Conservation (phyloP, 768 basidiomycete genomes). For the Epithele typhae region DNA sequence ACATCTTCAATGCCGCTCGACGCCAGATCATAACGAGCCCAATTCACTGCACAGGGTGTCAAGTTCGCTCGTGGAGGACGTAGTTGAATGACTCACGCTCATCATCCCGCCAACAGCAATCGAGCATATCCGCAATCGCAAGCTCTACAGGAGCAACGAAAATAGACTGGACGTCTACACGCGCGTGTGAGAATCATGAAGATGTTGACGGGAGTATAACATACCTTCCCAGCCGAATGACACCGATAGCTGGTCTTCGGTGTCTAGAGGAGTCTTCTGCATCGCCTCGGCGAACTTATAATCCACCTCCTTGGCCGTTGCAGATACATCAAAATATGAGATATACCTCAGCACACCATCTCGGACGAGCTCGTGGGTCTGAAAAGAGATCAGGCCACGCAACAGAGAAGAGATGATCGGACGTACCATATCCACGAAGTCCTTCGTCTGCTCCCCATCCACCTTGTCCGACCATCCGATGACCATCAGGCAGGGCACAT, state of each 20-base stretch:
- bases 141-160: conserved; percentile 18
- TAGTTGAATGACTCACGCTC: conserved; percentile 10
- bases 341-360: conserved; percentile 38
- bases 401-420: neutral
- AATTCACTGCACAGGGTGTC: conserved; percentile 17
- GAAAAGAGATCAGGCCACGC: neutral
- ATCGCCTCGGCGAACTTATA: conserved; percentile 44
- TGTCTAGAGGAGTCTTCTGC: conserved; percentile 43
- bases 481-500: conserved; percentile 56
- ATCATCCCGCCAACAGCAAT: conserved; percentile 22
- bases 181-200: too few species aligned
- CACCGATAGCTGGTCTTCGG: conserved; percentile 52
- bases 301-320: conserved; percentile 54
- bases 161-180: conserved; percentile 15
- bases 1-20: conserved; percentile 5
- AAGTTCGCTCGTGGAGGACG: neutral
- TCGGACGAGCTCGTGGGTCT: conserved; percentile 49
- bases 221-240: conserved; percentile 44
- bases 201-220: conserved; percentile 6
- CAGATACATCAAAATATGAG: conserved; percentile 46
- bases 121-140: conserved; percentile 20
- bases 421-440: conserved; percentile 61
- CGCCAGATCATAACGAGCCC: conserved; percentile 20
- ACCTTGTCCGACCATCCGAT: conserved; percentile 55
- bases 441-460: conserved; percentile 31